Base-by-base conservation (phyloP, 192 early-diverging fungal genomes). In the Entophlyctis luteolus region DNA sequence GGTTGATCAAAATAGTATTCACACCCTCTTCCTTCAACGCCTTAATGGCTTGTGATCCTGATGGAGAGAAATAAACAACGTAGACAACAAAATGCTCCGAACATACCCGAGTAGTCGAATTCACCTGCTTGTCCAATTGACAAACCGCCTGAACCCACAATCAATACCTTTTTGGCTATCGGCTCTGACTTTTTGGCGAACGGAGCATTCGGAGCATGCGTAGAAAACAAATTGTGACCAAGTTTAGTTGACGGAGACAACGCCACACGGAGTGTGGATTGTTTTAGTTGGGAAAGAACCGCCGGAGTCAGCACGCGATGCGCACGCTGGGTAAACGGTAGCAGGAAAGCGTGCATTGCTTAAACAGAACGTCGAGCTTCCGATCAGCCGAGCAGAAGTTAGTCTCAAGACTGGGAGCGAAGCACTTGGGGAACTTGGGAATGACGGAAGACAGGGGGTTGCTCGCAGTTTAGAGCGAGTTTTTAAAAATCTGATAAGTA, bases 81-180 rank as follows among this genome's bases (percentile, higher is more conserved):
- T 10, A 22, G 28, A 23, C 23, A 14, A 22, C n/a, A 53, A 53
- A 10, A 10, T 29, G 8, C 23, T 20, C 52, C 22, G 28, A 25
- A 58, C 77, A 68, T 79, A 87, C 91, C 91, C 3, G 96, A 98
- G 81, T 98, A 98, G 68, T 98, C 96, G 74, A 98, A 98, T 85
- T 98, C 96, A 58, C 96, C 96, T 3, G 96, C 96, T 76, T 98
- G 96, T 16, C 96, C 96, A 65, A 98, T 98, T 53, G 85, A 89
- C 55, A 98, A 78, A 33, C 96, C 96, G 28, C 96, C 96, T 3
- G 87, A 90, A n/a, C 96, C 96, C 6, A 98, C 90, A 33, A 98
- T 88, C 20, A 98, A 81, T 6, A 95, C 94, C 78, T 93, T 93
- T 18, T 63, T 71, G 16, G 71, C 73, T 10, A 70, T 38, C 29